Evolutionary conservation across 1,139 yeast species (phyloP), one percentile per base, ranked within the genome.

Genomic region (Nakaseomyces bracarensis): DNA sequence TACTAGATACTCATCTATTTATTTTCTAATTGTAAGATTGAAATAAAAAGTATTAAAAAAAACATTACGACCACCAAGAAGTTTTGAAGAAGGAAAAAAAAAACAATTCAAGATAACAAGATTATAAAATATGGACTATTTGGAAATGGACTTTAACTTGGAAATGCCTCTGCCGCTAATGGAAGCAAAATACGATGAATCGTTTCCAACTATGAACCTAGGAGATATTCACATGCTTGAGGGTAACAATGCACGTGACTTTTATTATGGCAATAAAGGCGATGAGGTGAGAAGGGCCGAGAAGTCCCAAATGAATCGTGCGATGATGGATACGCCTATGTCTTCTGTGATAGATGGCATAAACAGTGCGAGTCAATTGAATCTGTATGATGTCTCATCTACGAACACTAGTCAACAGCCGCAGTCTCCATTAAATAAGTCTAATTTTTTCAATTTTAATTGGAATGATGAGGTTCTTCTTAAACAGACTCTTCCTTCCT

Each of bases 121-220:
- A 7, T 22, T 22, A 22, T 10, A 7, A 22, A 22, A 14, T 8
- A 28, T 28, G 33, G 33, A 28, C 11, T 28, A 28, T 11, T 15
- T 28, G 2, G 19, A 28, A 15, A 28, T 28, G 33, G 19, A 28
- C 8, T 7, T 10, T 22, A 22, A 22, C 25, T 28, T 28, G 18
- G 33, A 28, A 14, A 10, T 28, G 18, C 33, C 33, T 6, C 33
- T 28, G 33, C 33, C 33, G 33, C 33, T 28, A 7, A 10, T 22
- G 25, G 25, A 22, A 10, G n/a, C n/a, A n/a, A 22, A 22, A 22
- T 22, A 7, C 25, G 25, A 22, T 22, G 25, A 22, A 7, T 7
- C 10, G 25, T n/a, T n/a, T n/a, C 25, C 25, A 22, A 22, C 25
- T 10, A 22, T 22, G 10, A 22, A 22, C 25, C 25, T 22, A 7